Percentiles rank a stretch among this genome's conserved stretches.
Conservation (phyloP, 2,329 filamentous ascomycete genomes). For the Colletotrichum chlorophyti region DNA sequence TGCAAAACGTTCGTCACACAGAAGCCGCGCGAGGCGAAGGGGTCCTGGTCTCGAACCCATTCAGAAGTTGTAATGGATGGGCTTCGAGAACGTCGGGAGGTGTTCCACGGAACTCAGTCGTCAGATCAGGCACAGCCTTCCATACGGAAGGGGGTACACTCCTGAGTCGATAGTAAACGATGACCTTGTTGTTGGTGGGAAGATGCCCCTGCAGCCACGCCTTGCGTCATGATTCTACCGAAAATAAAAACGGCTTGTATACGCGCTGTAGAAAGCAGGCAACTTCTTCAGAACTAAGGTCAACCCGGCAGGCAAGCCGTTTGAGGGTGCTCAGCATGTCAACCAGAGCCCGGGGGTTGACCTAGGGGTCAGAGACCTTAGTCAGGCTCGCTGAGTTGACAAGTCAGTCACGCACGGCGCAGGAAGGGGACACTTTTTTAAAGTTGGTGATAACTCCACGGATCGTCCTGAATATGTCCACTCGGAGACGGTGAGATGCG, state of each 20-base stretch:
- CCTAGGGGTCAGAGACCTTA: not conserved
- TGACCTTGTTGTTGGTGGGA: constrained; percentile 7
- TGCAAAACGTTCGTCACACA: constrained; percentile 25
- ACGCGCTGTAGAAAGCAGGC: not conserved
- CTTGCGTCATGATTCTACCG: constrained; percentile 15
- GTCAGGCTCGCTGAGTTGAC: constrained; percentile 3
- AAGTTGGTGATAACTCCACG: constrained; percentile 9
- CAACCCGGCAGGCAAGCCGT: constrained; percentile 4
- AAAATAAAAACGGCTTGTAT: not conserved
- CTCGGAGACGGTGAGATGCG: not conserved
- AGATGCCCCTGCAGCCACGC: not conserved
- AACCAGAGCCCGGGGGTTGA: too few species aligned
- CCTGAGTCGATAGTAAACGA: constrained; percentile 18
- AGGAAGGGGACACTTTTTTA: constrained; percentile 1
- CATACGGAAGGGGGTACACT: not conserved
- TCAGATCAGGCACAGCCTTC: constrained; percentile 9
- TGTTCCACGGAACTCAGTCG: not conserved
- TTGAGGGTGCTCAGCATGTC: not conserved
- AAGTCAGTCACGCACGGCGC: constrained; percentile 15
- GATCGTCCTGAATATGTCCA: not conserved
- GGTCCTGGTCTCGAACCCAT: constrained; percentile 10
- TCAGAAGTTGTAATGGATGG: not conserved
- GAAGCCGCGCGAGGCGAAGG: constrained; percentile 3
- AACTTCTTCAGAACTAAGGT: not conserved
- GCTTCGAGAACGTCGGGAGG: constrained; percentile 20